Evolutionary conservation across 1,139 yeast genomes (phyloP).

Genomic region (Candida sojae): DNA sequence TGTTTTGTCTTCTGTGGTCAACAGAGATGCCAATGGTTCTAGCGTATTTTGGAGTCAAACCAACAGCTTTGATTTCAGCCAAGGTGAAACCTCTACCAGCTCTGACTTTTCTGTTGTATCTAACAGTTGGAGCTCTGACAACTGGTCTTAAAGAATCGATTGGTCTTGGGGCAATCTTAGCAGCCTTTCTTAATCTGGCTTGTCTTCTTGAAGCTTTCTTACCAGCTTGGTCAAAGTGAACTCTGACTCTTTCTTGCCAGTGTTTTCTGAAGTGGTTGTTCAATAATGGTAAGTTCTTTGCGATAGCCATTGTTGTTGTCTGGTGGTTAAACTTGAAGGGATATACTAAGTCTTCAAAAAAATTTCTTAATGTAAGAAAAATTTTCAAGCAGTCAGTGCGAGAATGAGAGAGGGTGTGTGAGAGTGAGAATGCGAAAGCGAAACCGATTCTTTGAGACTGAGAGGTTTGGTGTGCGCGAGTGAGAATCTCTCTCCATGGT

Average conservation of each 20-base stretch:
- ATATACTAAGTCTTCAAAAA: constrained; percentile 5
- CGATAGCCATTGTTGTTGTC: constrained; percentile 69
- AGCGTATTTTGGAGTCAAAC: constrained; percentile 93
- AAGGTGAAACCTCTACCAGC: constrained; percentile 99
- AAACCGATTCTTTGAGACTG: background rate
- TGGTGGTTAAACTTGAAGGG: constrained; percentile 6
- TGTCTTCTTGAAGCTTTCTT: constrained; percentile 96
- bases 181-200: constrained; percentile 93
- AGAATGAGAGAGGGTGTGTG: constrained; percentile 3
- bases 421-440: background rate
- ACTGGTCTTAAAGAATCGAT: constrained; percentile 95
- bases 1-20: constrained; percentile 99
- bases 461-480: background rate
- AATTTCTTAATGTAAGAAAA: constrained; percentile 8
- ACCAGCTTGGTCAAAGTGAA: constrained; percentile 99
- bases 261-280: constrained; percentile 98
- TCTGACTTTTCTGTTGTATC: constrained; percentile 99
- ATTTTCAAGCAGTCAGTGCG: constrained; percentile 11
- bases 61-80: constrained; percentile 98
- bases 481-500: background rate
- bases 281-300: constrained; percentile 97
- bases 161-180: constrained; percentile 96
- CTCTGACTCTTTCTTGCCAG: constrained; percentile 99
- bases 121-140: constrained; percentile 98
- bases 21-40: constrained; percentile 98